Base-by-base conservation (phyloP, 176 grass and related monocot species). In the Oryza meyeriana region DNA sequence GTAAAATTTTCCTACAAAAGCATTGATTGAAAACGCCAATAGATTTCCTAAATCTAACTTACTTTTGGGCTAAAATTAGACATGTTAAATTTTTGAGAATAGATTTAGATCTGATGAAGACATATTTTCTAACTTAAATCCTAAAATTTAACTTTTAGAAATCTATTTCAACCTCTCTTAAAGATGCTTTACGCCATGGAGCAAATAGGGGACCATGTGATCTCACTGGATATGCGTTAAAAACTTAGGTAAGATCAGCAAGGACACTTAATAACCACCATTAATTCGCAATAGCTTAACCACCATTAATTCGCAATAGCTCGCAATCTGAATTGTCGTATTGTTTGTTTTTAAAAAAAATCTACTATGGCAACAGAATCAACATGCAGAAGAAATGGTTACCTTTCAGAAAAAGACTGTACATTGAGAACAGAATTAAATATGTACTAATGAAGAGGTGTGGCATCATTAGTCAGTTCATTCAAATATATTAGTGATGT, bases 151-250 rank as follows among this genome's bases (percentile, higher is more conserved):
- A n/a, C n/a, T n/a, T n/a, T n/a, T n/a, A n/a, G n/a, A n/a, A n/a
- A n/a, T n/a, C n/a, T n/a, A n/a, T n/a, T n/a, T n/a, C n/a, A n/a
- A n/a, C n/a, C n/a, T n/a, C n/a, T n/a, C n/a, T n/a, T n/a, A n/a
- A 41, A 42, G 42, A 55, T 76, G 52, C 31, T 40, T 71, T 58
- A 81, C 65, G 64, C 27, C 78, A 71, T 77, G 57, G 55, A 89
- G 57, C 82, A 81, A 77, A 67, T 35, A 22, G 57, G 74, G 82
- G 77, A 36, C 77, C 77, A 71, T 89, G 77, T 85, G 72, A 81
- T 63, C 82, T 76, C 77, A 41, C 12, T 12, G 66, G 24, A 85
- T 76, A 76, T 71, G 79, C 5, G 71, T 65, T 71, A 10, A 58
- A 64, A 71, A 45, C 32, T 64, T 5, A 27, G 18, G 57, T 89